Conservation (phyloP, 2,329 filamentous ascomycete species). For the Periconia digitata region DNA sequence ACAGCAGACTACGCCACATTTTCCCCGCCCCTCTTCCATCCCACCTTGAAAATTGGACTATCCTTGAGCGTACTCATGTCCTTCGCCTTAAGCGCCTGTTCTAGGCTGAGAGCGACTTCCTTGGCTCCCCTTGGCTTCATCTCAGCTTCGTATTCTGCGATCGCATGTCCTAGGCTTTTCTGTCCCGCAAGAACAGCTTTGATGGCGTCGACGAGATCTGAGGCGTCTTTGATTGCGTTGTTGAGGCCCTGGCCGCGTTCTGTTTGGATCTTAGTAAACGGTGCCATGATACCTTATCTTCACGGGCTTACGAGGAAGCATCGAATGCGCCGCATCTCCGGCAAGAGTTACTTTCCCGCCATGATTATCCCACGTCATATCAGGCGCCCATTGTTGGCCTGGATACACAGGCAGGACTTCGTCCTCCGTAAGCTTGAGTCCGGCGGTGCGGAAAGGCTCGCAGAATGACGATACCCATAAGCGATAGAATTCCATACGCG, state of each 20-base stretch:
- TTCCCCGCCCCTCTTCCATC: constrained; percentile 4
- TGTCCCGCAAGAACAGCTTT: constrained; percentile 8
- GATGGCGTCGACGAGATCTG: constrained; percentile 22
- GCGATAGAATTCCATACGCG: constrained; percentile 24
- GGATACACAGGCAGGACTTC: constrained; percentile 28
- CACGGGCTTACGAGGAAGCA: constrained; percentile 33
- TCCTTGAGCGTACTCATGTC: constrained; percentile 36
- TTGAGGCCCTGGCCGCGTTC: constrained; percentile 41
- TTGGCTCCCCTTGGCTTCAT: constrained; percentile 46
- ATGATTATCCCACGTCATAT: constrained; percentile 33
- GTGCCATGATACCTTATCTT: constrained; percentile 6
- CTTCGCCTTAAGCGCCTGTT: constrained; percentile 52
- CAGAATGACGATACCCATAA: no score
- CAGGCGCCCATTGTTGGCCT: constrained; percentile 34
- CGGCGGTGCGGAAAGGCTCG: constrained; percentile 32
- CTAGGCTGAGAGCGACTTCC: constrained; percentile 48
- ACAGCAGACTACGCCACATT: background rate
- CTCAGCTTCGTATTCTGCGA: constrained; percentile 37
- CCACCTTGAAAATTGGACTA: constrained; percentile 31
- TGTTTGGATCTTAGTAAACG: constrained; percentile 10
- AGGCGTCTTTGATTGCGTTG: constrained; percentile 36
- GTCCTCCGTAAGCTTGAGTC: constrained; percentile 22
- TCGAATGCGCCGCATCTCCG: constrained; percentile 43
- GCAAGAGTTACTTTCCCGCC: constrained; percentile 36
- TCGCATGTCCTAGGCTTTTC: constrained; percentile 14